Percentiles rank a stretch among this genome's conserved stretches.
Conservation (phyloP, 345 rosid genomes). For the Aquilaria yunnanensis region DNA sequence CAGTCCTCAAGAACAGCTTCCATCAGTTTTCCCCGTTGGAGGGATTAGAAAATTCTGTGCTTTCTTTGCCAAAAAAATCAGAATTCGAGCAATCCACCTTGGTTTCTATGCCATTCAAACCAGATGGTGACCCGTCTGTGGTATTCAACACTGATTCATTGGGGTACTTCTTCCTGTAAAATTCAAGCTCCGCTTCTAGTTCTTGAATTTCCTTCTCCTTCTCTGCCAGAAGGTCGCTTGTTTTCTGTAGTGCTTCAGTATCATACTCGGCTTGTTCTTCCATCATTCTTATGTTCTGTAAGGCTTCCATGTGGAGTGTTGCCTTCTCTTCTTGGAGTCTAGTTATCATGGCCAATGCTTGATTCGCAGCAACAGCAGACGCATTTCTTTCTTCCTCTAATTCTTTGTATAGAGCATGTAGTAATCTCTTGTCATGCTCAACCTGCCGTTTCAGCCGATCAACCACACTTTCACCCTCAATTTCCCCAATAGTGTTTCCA, state of each 20-base stretch:
- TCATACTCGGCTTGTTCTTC: conserved; percentile 82
- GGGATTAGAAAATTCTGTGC: too few relatives aligned
- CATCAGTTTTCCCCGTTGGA: too few relatives aligned
- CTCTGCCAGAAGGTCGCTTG: conserved; percentile 71
- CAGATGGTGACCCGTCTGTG: conserved; percentile 3
- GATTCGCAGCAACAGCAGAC: conserved; percentile 78
- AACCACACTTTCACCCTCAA: conserved; percentile 73
- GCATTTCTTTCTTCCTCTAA: conserved; percentile 96
- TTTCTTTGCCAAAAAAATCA: too few relatives aligned
- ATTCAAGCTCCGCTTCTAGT: conserved; percentile 76
- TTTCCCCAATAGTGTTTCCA: conserved; percentile 70
- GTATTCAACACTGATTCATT: conserved; percentile 23
- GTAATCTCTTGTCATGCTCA: conserved; percentile 65
- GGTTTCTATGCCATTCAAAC: conserved; percentile 14
- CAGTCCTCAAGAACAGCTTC: too few relatives aligned
- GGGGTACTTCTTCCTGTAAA: conserved; percentile 41
- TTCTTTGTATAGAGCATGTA: conserved; percentile 61
- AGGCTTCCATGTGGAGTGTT: conserved; percentile 82
- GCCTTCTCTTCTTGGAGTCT: conserved; percentile 97
- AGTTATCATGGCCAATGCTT: conserved; percentile 99
- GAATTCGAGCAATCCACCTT: conserved; percentile 1
- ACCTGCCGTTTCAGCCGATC: conserved; percentile 82
- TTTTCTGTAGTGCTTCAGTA: conserved; percentile 80
- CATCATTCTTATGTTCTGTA: conserved; percentile 84
- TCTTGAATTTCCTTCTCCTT: conserved; percentile 84